Percentiles rank a stretch among this genome's conserved stretches.
Evolutionary conservation across 2,329 filamentous ascomycete genomes (phyloP).

Genomic region (Zasmidium angulare): DNA sequence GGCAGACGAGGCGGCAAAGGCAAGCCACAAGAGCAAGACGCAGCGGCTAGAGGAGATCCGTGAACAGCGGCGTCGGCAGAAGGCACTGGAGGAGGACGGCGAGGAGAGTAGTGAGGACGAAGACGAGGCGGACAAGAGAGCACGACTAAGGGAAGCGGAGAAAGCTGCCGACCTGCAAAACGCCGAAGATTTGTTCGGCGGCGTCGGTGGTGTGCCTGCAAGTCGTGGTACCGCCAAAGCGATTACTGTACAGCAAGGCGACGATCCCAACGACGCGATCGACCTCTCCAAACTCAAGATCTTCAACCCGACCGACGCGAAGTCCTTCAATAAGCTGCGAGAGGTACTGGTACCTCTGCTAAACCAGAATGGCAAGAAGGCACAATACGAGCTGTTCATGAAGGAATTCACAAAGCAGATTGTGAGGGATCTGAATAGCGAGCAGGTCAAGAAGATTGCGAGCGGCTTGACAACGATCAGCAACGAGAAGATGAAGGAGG

Average conservation of each 20-base stretch:
- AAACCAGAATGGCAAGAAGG: slow-evolving; percentile 73
- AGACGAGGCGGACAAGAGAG: slow-evolving; percentile 69
- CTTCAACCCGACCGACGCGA: slow-evolving; percentile 86
- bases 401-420: slow-evolving; percentile 89
- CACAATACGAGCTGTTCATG: slow-evolving; percentile 85
- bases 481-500: slow-evolving; percentile 98
- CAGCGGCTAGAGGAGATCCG: slow-evolving; percentile 82
- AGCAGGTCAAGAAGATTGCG: slow-evolving; percentile 95
- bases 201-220: slow-evolving; percentile 68
- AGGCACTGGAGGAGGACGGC: slow-evolving; percentile 57
- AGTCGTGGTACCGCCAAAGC: slow-evolving; percentile 67
- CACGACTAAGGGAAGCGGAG: slow-evolving; percentile 74
- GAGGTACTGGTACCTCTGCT: slow-evolving; percentile 78
- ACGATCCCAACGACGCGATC: slow-evolving; percentile 74
- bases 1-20: slow-evolving; percentile 81
- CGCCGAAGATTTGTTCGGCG: slow-evolving; percentile 86
- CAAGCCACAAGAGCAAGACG: slow-evolving; percentile 85
- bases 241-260: slow-evolving; percentile 65
- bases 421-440: slow-evolving; percentile 80
- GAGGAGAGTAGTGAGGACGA: slow-evolving; percentile 63
- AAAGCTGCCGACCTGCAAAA: slow-evolving; percentile 85
- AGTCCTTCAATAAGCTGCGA: slow-evolving; percentile 78
- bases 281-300: slow-evolving; percentile 78
- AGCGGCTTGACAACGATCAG: slow-evolving; percentile 83
- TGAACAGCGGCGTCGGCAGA: slow-evolving; percentile 56